Conservation (phyloP, 1,284 basidiomycete genomes). For the Ceratobasidium sp. region DNA sequence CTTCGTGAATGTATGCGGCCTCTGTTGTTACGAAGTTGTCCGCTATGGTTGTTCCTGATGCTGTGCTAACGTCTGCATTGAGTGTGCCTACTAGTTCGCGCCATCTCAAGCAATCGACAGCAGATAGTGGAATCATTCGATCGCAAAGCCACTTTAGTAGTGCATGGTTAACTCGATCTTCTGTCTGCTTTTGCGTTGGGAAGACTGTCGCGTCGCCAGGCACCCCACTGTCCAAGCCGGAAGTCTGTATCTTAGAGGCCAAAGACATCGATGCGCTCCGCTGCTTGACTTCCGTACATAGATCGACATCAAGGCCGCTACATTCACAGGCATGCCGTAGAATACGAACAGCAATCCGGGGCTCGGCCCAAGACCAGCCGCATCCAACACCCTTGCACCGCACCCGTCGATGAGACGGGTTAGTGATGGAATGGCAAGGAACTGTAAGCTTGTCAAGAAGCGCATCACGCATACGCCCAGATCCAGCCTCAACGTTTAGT, state of each 20-base stretch:
- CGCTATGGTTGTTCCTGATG: constrained; percentile 1
- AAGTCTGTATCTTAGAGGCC: not conserved
- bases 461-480: not conserved
- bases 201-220: not conserved
- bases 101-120: constrained; percentile 8
- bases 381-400: constrained; percentile 14
- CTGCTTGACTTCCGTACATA: not conserved
- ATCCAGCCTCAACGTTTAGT: too few species aligned
- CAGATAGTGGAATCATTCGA: constrained; percentile 16
- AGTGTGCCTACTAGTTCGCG: constrained; percentile 1
- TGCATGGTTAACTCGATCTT: not conserved
- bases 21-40: constrained; percentile 16
- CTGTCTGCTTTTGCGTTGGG: not conserved
- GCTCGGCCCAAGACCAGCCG: constrained; percentile 31
- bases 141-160: constrained; percentile 6
- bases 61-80: not conserved
- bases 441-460: constrained; percentile 14
- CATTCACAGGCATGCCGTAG: constrained; percentile 5
- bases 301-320: not conserved
- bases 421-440: constrained; percentile 10
- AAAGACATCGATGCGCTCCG: constrained; percentile 10
- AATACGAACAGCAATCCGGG: not conserved
- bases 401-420: not conserved
- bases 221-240: not conserved
- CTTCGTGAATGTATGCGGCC: constrained; percentile 4